Evolutionary conservation across 768 basidiomycete genomes (phyloP).

Genomic region (Tylopilus sp.): DNA sequence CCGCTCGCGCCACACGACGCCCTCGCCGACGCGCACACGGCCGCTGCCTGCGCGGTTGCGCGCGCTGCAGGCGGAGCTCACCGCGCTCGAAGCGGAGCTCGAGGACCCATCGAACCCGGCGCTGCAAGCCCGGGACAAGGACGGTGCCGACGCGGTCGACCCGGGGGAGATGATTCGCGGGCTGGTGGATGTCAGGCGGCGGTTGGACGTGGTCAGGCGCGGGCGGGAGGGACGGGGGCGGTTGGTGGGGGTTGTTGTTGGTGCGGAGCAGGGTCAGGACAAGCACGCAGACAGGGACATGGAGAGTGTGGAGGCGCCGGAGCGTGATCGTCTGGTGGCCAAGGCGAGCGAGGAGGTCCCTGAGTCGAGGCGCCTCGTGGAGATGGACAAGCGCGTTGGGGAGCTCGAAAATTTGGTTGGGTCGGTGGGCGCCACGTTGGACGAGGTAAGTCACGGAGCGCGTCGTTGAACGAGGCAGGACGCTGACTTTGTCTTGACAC

Average conservation of each 20-base stretch:
- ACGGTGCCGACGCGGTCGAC: constrained; percentile 48
- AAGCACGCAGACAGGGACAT: background rate
- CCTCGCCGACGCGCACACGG: constrained; percentile 30
- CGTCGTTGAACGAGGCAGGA: background rate
- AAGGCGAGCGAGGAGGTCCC: constrained; percentile 23
- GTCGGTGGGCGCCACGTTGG: constrained; percentile 70
- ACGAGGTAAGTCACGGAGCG: constrained; percentile 60
- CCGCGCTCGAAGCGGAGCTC: constrained; percentile 78
- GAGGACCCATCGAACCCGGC: constrained; percentile 75
- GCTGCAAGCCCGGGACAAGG: constrained; percentile 52
- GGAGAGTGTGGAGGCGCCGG: background rate
- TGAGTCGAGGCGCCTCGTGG: constrained; percentile 52
- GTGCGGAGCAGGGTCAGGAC: constrained; percentile 1
- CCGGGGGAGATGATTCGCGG: constrained; percentile 75
- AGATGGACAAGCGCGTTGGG: constrained; percentile 81
- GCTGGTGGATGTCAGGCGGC: constrained; percentile 66
- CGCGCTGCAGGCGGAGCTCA: constrained; percentile 71
- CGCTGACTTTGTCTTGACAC: background rate
- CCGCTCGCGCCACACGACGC: constrained; percentile 37
- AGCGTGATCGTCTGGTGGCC: background rate
- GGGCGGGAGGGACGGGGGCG: constrained; percentile 63
- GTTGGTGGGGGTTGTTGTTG: constrained; percentile 56
- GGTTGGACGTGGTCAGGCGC: constrained; percentile 65
- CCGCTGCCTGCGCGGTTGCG: constrained; percentile 60
- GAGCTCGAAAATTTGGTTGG: constrained; percentile 83